Conservation (phyloP, 139 green algal genomes). For the Chloropicon primus region DNA sequence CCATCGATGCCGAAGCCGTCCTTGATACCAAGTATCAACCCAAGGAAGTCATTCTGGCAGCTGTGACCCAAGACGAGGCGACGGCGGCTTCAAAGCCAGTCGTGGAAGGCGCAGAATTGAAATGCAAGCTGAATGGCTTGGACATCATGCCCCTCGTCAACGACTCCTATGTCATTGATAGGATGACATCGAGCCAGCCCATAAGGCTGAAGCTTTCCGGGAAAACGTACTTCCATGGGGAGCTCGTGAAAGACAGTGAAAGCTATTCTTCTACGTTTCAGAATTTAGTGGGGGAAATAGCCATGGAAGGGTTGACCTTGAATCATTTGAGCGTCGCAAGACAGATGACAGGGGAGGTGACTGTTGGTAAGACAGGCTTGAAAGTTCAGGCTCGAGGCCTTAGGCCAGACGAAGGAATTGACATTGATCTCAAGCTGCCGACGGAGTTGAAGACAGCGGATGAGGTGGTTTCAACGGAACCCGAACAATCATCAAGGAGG, state of each 20-base stretch:
- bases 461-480: background rate
- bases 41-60: background rate
- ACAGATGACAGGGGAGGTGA: background rate
- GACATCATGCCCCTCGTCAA: conserved; percentile 49
- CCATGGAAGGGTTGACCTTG: background rate
- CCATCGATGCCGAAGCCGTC: conserved; percentile 8
- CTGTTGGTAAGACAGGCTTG: background rate
- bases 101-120: conserved; percentile 24
- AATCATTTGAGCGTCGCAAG: background rate
- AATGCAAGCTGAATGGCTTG: conserved; percentile 32
- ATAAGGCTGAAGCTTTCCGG: conserved; percentile 1
- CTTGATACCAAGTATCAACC: conserved; percentile 10
- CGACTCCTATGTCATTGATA: background rate
- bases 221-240: background rate
- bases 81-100: conserved; percentile 24
- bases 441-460: background rate
- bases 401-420: background rate
- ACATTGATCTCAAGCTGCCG: background rate
- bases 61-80: conserved; percentile 22
- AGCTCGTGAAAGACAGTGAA: background rate
- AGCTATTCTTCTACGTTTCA: background rate
- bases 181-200: background rate
- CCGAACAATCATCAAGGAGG: background rate
- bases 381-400: background rate
- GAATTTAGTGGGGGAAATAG: background rate